Conservation (phyloP, 805 yeast genomes). For the Starmerella sp. region DNA sequence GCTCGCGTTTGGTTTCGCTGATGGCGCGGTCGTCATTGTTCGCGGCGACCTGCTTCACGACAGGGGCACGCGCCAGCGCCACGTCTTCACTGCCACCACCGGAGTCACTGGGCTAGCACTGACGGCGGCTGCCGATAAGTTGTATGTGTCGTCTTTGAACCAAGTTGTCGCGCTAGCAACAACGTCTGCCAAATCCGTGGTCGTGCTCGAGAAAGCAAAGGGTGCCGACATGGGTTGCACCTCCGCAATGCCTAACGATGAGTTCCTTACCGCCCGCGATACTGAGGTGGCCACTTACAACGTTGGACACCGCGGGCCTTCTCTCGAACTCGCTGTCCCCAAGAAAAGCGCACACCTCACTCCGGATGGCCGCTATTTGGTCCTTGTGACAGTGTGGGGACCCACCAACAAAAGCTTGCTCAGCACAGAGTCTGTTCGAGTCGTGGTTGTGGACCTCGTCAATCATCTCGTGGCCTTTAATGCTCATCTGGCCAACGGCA, state of each 20-base stretch:
- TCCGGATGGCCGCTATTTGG: conserved; percentile 39
- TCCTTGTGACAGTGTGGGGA: conserved; percentile 30
- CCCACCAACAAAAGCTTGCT: conserved; percentile 13
- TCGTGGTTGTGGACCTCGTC: conserved; percentile 55
- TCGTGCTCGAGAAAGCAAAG: conserved; percentile 34
- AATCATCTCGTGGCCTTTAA: conserved; percentile 63
- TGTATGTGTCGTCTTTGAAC: conserved; percentile 67
- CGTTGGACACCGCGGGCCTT: conserved; percentile 29
- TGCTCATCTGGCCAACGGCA: conserved; percentile 53
- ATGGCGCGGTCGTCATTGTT: conserved; percentile 69
- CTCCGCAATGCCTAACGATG: conserved; percentile 33
- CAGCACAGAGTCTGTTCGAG: conserved; percentile 37
- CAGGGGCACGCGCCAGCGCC: conserved; percentile 77
- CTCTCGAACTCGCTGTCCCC: conserved; percentile 45
- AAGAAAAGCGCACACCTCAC: conserved; percentile 40
- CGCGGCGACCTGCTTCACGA: conserved; percentile 85
- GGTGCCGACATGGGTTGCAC: conserved; percentile 40
- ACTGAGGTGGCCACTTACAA: conserved; percentile 56
- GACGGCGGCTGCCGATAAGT: conserved; percentile 27
- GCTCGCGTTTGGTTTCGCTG: conserved; percentile 66
- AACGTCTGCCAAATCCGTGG: conserved; percentile 39
- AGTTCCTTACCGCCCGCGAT: conserved; percentile 53
- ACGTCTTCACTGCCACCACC: conserved; percentile 55
- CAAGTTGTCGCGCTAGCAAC: conserved; percentile 63
- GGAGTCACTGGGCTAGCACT: conserved; percentile 73